Percentiles rank a stretch among this genome's conserved stretches.
These are phyloP conservation scores for Russula sp. DNA, from an alignment of 768 basidiomycete species.

Conservation along the genomic window DNA sequence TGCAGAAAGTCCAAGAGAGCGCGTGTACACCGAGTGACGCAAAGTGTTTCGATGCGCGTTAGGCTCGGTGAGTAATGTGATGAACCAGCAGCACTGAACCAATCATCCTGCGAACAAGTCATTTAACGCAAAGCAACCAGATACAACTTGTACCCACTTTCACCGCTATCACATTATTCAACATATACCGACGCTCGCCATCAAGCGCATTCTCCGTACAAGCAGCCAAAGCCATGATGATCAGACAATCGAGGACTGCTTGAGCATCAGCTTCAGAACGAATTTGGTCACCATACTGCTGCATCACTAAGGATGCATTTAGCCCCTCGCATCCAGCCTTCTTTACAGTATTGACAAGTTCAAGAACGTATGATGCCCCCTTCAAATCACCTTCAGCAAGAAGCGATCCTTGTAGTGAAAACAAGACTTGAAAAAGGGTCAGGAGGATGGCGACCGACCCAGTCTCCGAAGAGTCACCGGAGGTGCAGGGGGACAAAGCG, in stretches of 20 bases:
- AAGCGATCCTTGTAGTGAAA: constrained; percentile 48
- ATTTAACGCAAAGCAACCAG: neutral
- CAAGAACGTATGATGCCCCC: constrained; percentile 42
- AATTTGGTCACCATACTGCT: constrained; percentile 47
- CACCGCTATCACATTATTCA: neutral
- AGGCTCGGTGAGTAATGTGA: constrained; percentile 45
- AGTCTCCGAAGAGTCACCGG: constrained; percentile 43
- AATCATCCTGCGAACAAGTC: constrained; percentile 15
- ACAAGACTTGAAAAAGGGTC: constrained; percentile 51
- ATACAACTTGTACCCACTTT: constrained; percentile 9
- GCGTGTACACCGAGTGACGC: constrained; percentile 43
- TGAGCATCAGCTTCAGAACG: constrained; percentile 26
- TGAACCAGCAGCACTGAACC: constrained; percentile 25
- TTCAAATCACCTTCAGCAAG: constrained; percentile 30
- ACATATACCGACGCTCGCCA: constrained; percentile 10
- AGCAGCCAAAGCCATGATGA: constrained; percentile 40
- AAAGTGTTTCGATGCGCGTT: constrained; percentile 47
- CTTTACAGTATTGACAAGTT: constrained; percentile 46
- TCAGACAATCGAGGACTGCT: constrained; percentile 46
- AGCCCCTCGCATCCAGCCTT: constrained; percentile 51
- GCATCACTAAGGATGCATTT: constrained; percentile 46
- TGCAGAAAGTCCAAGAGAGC: constrained; percentile 37
- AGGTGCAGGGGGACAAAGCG: constrained; percentile 45
- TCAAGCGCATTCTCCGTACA: constrained; percentile 52
- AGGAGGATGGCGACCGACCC: constrained; percentile 48